Evolutionary conservation across 2,329 filamentous ascomycete species (phyloP).

Genomic region (Neurospora crassa): DNA sequence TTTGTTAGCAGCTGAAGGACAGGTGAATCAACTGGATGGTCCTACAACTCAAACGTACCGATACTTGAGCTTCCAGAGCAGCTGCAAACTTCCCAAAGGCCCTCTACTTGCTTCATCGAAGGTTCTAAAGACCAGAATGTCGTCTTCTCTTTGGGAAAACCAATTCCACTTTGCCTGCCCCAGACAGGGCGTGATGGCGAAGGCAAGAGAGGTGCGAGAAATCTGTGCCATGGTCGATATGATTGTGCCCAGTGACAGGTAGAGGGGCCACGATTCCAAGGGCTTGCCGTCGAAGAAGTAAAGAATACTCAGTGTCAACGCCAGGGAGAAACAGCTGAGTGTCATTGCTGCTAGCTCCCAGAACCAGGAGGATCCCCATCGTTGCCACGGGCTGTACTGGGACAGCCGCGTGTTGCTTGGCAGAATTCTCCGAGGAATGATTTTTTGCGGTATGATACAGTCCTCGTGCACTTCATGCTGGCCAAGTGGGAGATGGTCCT

Average conservation of each 20-base stretch:
- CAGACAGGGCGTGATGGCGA: neutral
- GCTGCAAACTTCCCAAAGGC: neutral
- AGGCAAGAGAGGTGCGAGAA: neutral
- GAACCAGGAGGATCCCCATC: neutral
- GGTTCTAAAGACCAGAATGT: neutral
- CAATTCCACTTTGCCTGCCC: neutral
- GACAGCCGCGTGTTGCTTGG: neutral
- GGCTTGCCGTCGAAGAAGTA: neutral
- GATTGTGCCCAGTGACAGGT: neutral
- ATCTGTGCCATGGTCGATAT: neutral
- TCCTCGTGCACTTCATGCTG: neutral
- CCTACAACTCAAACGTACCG: neutral
- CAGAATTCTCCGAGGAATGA: neutral
- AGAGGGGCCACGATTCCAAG: neutral
- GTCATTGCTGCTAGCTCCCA: neutral
- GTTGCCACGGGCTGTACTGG: neutral
- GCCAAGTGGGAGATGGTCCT: neutral
- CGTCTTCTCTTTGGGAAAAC: neutral
- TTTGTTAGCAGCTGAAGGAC: neutral
- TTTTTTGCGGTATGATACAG: neutral
- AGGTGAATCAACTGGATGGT: neutral
- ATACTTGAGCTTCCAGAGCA: neutral
- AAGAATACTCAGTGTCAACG: neutral
- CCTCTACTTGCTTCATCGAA: neutral
- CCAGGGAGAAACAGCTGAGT: neutral